phyloP scores from a whole-genome alignment of 2,329 filamentous ascomycete species.

The Daldinia eschscholtzii region DNA sequence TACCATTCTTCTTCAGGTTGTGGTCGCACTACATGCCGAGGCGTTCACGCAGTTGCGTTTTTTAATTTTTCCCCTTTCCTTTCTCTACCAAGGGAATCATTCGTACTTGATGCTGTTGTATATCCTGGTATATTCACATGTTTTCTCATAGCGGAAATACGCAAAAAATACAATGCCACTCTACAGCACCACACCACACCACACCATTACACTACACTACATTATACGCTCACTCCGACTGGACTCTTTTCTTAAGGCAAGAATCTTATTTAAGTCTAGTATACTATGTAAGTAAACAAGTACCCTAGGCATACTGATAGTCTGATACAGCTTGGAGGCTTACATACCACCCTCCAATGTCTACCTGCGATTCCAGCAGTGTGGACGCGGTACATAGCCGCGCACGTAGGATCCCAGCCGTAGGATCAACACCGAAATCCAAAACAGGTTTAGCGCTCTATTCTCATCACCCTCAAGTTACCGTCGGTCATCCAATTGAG shows the following conservation, averaged over 20 bases:
- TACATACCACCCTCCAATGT: too few relatives aligned
- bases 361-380: too few relatives aligned
- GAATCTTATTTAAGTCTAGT: not conserved
- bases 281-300: not conserved
- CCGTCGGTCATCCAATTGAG: slow-evolving; percentile 51
- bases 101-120: not conserved
- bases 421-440: slow-evolving; percentile 47
- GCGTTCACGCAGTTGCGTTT: slow-evolving; percentile 1
- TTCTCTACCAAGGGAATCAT: not conserved
- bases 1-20: not conserved
- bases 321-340: not conserved
- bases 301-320: not conserved
- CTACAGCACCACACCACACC: not conserved
- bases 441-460: slow-evolving; percentile 42
- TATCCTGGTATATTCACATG: not conserved
- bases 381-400: not conserved
- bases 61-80: not conserved
- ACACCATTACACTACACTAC: not conserved
- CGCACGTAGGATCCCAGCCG: slow-evolving; percentile 8
- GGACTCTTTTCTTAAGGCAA: not conserved
- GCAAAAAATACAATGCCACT: not conserved
- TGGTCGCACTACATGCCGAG: slow-evolving; percentile 4
- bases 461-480: slow-evolving; percentile 27
- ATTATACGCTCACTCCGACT: slow-evolving; percentile 1
- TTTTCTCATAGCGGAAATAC: not conserved